These are phyloP conservation scores for Coelastrella sp. DNA, from an alignment of 139 green algal genomes.

Conservation along the genomic window DNA sequence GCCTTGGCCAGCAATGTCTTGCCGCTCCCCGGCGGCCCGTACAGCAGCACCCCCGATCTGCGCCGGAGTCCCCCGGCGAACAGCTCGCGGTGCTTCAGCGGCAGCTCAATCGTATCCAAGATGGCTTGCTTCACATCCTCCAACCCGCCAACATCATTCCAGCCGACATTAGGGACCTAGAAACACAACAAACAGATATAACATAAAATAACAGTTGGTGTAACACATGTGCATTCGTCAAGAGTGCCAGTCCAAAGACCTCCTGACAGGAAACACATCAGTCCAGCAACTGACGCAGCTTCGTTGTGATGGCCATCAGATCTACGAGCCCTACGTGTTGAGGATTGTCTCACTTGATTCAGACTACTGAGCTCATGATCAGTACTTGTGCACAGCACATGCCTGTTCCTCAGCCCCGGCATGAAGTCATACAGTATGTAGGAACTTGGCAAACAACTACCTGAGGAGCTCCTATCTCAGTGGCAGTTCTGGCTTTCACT, in stretches of 20 bases:
- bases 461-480: conserved; percentile 76
- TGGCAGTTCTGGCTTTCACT: conserved; percentile 70
- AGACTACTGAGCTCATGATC: too few species aligned
- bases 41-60: conserved; percentile 92
- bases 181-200: background rate
- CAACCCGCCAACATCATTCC: conserved; percentile 94
- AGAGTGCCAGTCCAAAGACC: background rate
- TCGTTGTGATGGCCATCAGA: too few species aligned
- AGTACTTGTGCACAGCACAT: too few species aligned
- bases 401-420: too few species aligned
- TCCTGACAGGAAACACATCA: too few species aligned
- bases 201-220: background rate
- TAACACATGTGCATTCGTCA: background rate
- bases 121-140: conserved; percentile 88
- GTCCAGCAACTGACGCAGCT: too few species aligned
- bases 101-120: conserved; percentile 94
- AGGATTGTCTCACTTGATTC: too few species aligned
- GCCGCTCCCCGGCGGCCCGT: conserved; percentile 91
- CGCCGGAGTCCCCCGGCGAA: conserved; percentile 86
- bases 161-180: conserved; percentile 86
- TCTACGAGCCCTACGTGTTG: too few species aligned
- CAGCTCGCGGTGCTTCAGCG: conserved; percentile 85
- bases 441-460: too few species aligned
- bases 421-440: too few species aligned
- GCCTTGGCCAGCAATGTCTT: conserved; percentile 96